phyloP scores from a whole-genome alignment of 257 asterid genomes.

The Solanum rostratum region DNA sequence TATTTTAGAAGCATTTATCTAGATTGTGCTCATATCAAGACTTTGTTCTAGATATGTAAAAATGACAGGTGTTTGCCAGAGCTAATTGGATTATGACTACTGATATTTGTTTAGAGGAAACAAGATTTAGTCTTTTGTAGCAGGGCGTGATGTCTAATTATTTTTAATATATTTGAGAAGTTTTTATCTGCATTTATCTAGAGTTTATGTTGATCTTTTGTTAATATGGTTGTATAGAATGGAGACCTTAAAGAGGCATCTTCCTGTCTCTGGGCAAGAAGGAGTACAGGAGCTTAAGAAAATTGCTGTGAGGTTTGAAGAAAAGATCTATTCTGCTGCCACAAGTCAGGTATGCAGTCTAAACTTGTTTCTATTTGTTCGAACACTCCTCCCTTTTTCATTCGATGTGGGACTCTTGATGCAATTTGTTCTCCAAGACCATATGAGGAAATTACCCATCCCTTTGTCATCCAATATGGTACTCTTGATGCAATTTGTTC shows the following conservation, averaged over 20 bases:
- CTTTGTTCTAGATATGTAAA: neutral
- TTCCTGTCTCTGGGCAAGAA: constrained; percentile 75
- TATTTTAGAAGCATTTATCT: too few relatives aligned
- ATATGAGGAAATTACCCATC: neutral
- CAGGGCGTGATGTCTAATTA: neutral
- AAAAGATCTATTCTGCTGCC: constrained; percentile 66
- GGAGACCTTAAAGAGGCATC: constrained; percentile 85
- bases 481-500: neutral
- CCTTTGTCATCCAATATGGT: neutral
- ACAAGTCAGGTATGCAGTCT: constrained; percentile 51
- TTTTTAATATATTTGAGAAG: neutral
- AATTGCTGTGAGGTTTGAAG: constrained; percentile 81
- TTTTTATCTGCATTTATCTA: neutral
- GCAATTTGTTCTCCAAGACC: neutral
- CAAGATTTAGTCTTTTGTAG: neutral
- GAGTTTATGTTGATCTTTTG: neutral
- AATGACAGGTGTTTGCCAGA: neutral
- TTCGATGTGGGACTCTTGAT: neutral
- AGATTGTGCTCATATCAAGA: too few relatives aligned
- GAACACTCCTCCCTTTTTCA: neutral
- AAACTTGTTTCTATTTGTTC: neutral
- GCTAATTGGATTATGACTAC: neutral
- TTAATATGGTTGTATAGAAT: constrained; percentile 33
- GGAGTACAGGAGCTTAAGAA: constrained; percentile 75
- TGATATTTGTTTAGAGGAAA: neutral